A percentile compares a stretch with the other conserved stretches of the same genome.
Evolutionary conservation across 2,329 filamentous ascomycete species (phyloP).

Genomic region (Fusarium miscanthi): DNA sequence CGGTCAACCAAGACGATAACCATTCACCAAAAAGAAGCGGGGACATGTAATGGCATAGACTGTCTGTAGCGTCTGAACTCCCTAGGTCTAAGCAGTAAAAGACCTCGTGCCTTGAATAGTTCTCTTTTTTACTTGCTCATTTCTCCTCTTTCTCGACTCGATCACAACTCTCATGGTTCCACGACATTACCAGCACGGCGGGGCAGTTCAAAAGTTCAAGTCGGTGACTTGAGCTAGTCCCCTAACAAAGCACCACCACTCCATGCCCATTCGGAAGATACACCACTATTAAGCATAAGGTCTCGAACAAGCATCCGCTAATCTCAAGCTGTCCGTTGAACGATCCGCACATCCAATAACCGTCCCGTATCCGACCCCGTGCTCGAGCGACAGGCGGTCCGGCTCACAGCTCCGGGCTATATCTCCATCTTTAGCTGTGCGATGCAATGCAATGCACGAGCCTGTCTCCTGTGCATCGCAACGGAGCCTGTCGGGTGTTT

Average conservation of each 20-base stretch:
- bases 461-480: constrained; percentile 18
- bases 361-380: constrained; percentile 46
- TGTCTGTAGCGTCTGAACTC: not conserved
- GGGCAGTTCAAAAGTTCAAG: constrained; percentile 7
- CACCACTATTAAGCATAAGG: not conserved
- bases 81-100: constrained; percentile 11
- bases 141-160: constrained; percentile 20
- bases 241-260: not conserved
- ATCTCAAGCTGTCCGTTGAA: constrained; percentile 40
- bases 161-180: constrained; percentile 16
- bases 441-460: constrained; percentile 13
- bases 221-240: constrained; percentile 5
- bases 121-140: not conserved
- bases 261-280: not conserved
- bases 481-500: constrained; percentile 27
- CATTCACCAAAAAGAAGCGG: constrained; percentile 28
- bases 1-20: constrained; percentile 36
- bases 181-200: constrained; percentile 25
- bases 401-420: constrained; percentile 23
- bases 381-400: constrained; percentile 48
- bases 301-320: constrained; percentile 43
- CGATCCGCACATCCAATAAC: constrained; percentile 45
- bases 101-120: constrained; percentile 10
- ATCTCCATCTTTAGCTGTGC: constrained; percentile 23
- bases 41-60: constrained; percentile 10